Evolutionary conservation across 192 early-diverging fungal genomes (phyloP).

Genomic region (Coemansia sp.): DNA sequence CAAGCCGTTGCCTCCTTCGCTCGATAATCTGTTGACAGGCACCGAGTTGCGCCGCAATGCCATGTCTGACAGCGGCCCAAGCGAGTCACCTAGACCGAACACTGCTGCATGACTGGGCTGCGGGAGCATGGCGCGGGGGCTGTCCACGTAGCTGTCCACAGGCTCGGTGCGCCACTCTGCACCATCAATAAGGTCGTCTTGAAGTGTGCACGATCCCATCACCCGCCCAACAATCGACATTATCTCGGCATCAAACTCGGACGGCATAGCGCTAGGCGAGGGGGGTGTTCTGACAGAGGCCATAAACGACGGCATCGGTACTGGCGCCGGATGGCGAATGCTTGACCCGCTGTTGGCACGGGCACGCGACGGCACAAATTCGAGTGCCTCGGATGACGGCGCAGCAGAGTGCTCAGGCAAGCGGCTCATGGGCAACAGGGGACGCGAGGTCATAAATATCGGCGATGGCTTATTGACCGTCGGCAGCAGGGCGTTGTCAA

Average conservation of each 20-base stretch:
- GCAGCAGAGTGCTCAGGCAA: slow-evolving; percentile 1
- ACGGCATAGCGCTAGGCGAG: slow-evolving; percentile 14
- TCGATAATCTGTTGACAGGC: slow-evolving; percentile 15
- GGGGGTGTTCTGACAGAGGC: not conserved
- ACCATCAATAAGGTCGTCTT: slow-evolving; percentile 38
- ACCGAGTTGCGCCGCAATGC: slow-evolving; percentile 38
- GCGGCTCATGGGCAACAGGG: slow-evolving; percentile 23
- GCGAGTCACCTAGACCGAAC: slow-evolving; percentile 4
- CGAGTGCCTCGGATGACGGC: not conserved
- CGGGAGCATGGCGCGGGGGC: not conserved
- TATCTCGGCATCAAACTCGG: slow-evolving; percentile 47
- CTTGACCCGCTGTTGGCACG: slow-evolving; percentile 41
- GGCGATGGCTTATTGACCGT: slow-evolving; percentile 10
- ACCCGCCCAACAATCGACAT: slow-evolving; percentile 45
- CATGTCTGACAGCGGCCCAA: slow-evolving; percentile 14
- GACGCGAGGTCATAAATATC: slow-evolving; percentile 12
- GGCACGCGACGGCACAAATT: slow-evolving; percentile 14
- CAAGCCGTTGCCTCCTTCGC: not conserved
- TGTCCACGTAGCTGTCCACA: not conserved
- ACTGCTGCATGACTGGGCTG: not conserved
- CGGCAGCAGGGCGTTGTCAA: slow-evolving; percentile 21
- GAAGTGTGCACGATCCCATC: slow-evolving; percentile 38
- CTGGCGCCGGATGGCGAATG: slow-evolving; percentile 6
- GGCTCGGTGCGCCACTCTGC: slow-evolving; percentile 44
- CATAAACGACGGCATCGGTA: not conserved